A percentile compares a stretch with the other conserved stretches of the same genome.
These are phyloP conservation scores for Mycena capillaripes DNA, from an alignment of 768 basidiomycete genomes.

Conservation along the genomic window DNA sequence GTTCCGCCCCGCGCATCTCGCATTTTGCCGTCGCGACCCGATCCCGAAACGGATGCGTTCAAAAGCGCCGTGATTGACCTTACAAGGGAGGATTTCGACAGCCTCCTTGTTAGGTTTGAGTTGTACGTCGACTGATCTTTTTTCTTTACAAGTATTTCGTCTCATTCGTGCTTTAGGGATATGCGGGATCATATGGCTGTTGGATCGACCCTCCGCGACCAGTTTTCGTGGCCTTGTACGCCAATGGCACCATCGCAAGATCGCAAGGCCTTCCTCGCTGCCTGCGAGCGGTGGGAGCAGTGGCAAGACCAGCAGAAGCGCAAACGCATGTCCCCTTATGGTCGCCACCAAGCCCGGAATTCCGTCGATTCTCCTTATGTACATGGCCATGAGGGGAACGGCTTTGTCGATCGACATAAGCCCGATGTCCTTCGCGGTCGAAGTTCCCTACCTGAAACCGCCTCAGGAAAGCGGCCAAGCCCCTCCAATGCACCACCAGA, in stretches of 20 bases:
- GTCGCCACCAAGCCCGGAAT: constrained; percentile 26
- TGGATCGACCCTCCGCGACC: constrained; percentile 58
- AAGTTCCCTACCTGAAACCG: constrained; percentile 12
- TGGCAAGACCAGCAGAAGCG: constrained; percentile 53
- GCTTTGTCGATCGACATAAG: not conserved
- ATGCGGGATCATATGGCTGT: constrained; percentile 73
- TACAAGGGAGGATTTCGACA: constrained; percentile 74
- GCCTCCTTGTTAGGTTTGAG: constrained; percentile 68
- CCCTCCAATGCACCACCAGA: constrained; percentile 44
- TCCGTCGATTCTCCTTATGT: constrained; percentile 22
- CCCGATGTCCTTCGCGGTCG: constrained; percentile 22
- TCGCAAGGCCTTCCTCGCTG: constrained; percentile 68
- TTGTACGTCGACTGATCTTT: constrained; percentile 61
- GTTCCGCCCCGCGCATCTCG: constrained; percentile 24
- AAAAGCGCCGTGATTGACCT: constrained; percentile 60
- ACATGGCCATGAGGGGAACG: not conserved
- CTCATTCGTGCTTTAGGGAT: constrained; percentile 58
- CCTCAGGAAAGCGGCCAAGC: not conserved
- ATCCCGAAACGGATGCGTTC: constrained; percentile 42
- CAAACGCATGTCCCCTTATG: constrained; percentile 23
- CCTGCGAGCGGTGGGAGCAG: constrained; percentile 70
- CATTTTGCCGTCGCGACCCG: constrained; percentile 16
- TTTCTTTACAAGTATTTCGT: not conserved
- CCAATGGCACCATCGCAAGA: constrained; percentile 58
- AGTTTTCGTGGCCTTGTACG: constrained; percentile 63